These are phyloP conservation scores for Solanum hybrid DNA, from an alignment of 305 asterid genomes.

Conservation along the genomic window DNA sequence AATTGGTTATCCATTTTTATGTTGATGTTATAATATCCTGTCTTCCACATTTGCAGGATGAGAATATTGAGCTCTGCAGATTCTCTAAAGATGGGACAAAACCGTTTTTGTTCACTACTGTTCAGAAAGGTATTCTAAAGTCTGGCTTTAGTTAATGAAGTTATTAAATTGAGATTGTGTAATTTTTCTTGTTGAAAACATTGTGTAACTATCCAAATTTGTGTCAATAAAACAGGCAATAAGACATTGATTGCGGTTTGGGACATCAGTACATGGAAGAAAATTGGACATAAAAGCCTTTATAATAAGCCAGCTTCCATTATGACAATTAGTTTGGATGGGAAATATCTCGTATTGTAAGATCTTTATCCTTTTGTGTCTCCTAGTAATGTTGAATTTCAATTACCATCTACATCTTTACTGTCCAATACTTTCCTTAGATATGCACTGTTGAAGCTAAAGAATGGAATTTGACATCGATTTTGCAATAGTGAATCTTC, in stretches of 20 bases:
- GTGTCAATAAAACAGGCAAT: slow-evolving; percentile 39
- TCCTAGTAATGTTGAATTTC: no score
- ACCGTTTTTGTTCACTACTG: slow-evolving; percentile 75
- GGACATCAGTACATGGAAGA: slow-evolving; percentile 77
- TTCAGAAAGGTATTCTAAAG: slow-evolving; percentile 50
- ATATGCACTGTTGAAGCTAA: background rate
- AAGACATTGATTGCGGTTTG: slow-evolving; percentile 60
- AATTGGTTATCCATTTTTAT: background rate
- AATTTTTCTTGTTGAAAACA: slow-evolving; percentile 3
- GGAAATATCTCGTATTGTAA: slow-evolving; percentile 87
- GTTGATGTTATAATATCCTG: background rate
- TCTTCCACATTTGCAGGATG: slow-evolving; percentile 49
- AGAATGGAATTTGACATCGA: background rate
- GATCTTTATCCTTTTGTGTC: slow-evolving; percentile 13
- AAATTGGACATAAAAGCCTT: slow-evolving; percentile 64
- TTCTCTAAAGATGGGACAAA: slow-evolving; percentile 94
- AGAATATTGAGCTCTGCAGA: slow-evolving; percentile 73
- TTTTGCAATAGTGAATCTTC: background rate
- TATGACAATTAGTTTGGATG: slow-evolving; percentile 77
- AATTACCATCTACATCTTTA: no score
- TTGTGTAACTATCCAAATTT: slow-evolving; percentile 9
- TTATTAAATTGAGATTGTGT: background rate
- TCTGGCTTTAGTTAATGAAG: background rate
- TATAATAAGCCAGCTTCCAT: slow-evolving; percentile 63
- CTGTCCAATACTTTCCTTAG: no score